These are phyloP conservation scores for Rhododendron henanense DNA, from an alignment of 148 eudicot species.

Conservation along the genomic window DNA sequence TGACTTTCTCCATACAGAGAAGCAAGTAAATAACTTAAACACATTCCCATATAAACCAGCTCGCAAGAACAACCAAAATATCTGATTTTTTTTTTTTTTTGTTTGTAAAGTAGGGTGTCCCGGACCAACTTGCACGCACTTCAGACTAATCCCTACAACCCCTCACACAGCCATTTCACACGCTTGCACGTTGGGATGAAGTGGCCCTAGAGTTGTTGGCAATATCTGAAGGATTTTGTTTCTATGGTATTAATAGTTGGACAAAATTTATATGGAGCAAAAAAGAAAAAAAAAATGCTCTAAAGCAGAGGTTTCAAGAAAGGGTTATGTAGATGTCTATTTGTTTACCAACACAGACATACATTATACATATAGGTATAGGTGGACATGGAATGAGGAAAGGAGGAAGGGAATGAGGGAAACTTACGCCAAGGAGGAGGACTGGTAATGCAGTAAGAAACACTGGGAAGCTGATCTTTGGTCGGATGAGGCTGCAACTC, in stretches of 20 bases:
- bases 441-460: conserved; percentile 83
- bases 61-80: background rate
- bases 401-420: conserved; percentile 1
- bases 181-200: too few species aligned
- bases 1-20: background rate
- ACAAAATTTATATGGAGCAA: background rate
- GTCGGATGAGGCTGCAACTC: conserved; percentile 66
- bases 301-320: background rate
- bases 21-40: background rate
- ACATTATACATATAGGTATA: background rate
- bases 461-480: conserved; percentile 71
- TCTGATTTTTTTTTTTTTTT: background rate
- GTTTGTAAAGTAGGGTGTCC: too few species aligned
- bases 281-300: background rate
- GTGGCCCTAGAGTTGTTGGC: too few species aligned
- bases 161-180: too few species aligned
- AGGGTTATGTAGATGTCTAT: background rate
- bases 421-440: conserved; percentile 95
- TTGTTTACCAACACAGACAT: background rate
- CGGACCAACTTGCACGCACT: too few species aligned
- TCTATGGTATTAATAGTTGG: background rate
- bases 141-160: too few species aligned
- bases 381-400: background rate
- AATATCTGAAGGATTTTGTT: background rate
- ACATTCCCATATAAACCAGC: background rate